phyloP scores from a whole-genome alignment of 2,329 filamentous ascomycete genomes.

The Aspergillus costaricaensis region DNA sequence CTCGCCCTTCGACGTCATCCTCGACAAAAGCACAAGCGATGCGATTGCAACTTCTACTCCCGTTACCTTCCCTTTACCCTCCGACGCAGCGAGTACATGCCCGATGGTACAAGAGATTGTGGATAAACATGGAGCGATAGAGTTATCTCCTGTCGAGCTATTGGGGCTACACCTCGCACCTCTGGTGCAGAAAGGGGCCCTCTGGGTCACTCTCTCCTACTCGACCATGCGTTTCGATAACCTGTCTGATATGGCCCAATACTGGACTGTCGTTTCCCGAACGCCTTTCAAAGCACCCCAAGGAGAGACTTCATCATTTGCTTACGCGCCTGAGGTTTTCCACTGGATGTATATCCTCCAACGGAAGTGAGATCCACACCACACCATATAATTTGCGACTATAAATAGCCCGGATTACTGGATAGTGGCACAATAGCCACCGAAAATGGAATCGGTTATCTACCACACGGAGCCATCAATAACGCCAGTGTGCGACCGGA shows the following conservation, averaged over 20 bases:
- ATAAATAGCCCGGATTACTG: neutral
- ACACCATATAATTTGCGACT: neutral
- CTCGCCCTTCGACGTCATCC: conserved; percentile 36
- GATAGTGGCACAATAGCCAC: neutral
- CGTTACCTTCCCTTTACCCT: conserved; percentile 14
- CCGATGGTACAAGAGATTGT: conserved; percentile 25
- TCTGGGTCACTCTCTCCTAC: conserved; percentile 38
- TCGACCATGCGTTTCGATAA: conserved; percentile 37
- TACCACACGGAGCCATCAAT: neutral
- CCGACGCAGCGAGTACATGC: conserved; percentile 20
- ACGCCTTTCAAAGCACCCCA: conserved; percentile 35
- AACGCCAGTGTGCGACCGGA: neutral
- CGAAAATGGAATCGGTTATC: neutral
- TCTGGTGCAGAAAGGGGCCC: conserved; percentile 29
- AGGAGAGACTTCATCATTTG: conserved; percentile 30
- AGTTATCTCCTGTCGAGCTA: conserved; percentile 38
- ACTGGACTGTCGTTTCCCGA: conserved; percentile 34
- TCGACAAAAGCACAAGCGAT: conserved; percentile 43
- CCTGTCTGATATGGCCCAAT: conserved; percentile 21
- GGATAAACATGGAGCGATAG: conserved; percentile 11
- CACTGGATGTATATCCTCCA: conserved; percentile 40
- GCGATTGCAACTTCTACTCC: conserved; percentile 36
- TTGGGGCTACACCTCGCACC: conserved; percentile 35
- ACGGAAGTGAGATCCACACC: conserved; percentile 21
- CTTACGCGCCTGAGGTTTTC: conserved; percentile 35